Percentiles rank a stretch among this genome's conserved stretches.
These are phyloP conservation scores for Prinsepia uniflora DNA, from an alignment of 306 rosid genomes.

Conservation along the genomic window DNA sequence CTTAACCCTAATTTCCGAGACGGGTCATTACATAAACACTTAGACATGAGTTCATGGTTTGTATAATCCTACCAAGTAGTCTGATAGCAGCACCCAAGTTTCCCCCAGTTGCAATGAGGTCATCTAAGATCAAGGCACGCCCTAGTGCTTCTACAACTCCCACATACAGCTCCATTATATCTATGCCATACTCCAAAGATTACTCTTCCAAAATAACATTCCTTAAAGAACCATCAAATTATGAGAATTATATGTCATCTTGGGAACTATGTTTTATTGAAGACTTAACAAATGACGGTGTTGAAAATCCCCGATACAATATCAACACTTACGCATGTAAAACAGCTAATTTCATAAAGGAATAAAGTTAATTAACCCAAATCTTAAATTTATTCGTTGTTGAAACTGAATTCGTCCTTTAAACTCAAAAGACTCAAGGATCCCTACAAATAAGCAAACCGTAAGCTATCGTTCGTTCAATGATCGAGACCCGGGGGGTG, in stretches of 20 bases:
- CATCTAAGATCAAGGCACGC: slow-evolving; percentile 86
- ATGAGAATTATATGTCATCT: background rate
- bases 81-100: slow-evolving; percentile 84
- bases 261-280: background rate
- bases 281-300: background rate
- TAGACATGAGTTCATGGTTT: background rate
- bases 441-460: too few relatives aligned
- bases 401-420: too few relatives aligned
- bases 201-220: slow-evolving; percentile 94
- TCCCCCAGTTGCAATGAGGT: slow-evolving; percentile 98
- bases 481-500: too few relatives aligned
- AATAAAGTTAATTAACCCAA: background rate
- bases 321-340: background rate
- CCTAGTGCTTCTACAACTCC: slow-evolving; percentile 89
- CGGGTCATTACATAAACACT: background rate
- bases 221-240: slow-evolving; percentile 42
- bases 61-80: slow-evolving; percentile 63
- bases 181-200: slow-evolving; percentile 96
- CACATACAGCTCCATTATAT: slow-evolving; percentile 90
- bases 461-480: too few relatives aligned
- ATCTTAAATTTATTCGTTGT: background rate
- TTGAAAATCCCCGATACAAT: background rate
- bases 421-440: too few relatives aligned
- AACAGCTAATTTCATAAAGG: background rate
- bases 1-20: too few relatives aligned